Evolutionary conservation across 2,329 filamentous ascomycete species (phyloP).

Genomic region (Chrysoporthe cubensis): DNA sequence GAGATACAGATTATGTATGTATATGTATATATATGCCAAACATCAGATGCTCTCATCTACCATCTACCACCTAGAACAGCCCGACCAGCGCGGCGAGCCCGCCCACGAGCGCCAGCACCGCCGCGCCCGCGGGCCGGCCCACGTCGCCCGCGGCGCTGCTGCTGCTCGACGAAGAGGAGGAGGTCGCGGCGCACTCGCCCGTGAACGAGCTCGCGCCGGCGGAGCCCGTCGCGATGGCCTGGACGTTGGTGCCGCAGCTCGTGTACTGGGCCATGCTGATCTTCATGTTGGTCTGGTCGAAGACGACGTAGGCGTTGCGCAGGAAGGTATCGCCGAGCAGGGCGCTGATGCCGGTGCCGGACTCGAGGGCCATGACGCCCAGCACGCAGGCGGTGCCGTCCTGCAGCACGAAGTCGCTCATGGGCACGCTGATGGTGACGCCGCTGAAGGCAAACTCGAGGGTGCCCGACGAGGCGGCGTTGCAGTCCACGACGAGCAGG

Average conservation of each 20-base stretch:
- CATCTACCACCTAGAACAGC: slow-evolving; percentile 12
- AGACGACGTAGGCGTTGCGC: slow-evolving; percentile 39
- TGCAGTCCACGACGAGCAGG: slow-evolving; percentile 48
- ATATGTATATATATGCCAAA: not conserved
- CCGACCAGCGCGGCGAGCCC: slow-evolving; percentile 22
- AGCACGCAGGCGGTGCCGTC: slow-evolving; percentile 29
- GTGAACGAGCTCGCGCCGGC: slow-evolving; percentile 27
- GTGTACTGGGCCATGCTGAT: slow-evolving; percentile 39
- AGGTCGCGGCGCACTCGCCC: slow-evolving; percentile 30
- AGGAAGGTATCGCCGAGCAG: slow-evolving; percentile 40
- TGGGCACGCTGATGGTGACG: slow-evolving; percentile 42
- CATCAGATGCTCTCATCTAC: slow-evolving; percentile 1
- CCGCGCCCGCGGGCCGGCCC: slow-evolving; percentile 11
- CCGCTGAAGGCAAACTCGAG: slow-evolving; percentile 46
- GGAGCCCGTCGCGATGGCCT: slow-evolving; percentile 33
- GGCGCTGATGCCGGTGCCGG: slow-evolving; percentile 29
- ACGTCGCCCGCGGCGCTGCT: slow-evolving; percentile 8
- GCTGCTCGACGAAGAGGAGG: not conserved
- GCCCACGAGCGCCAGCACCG: slow-evolving; percentile 20
- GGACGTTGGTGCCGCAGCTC: slow-evolving; percentile 37
- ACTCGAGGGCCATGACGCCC: slow-evolving; percentile 32
- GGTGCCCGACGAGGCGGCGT: slow-evolving; percentile 37
- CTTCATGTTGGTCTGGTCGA: slow-evolving; percentile 39
- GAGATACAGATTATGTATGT: not conserved
- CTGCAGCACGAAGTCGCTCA: slow-evolving; percentile 43